phyloP scores from a whole-genome alignment of 208 protist species.

The Phytomonas sp. region DNA sequence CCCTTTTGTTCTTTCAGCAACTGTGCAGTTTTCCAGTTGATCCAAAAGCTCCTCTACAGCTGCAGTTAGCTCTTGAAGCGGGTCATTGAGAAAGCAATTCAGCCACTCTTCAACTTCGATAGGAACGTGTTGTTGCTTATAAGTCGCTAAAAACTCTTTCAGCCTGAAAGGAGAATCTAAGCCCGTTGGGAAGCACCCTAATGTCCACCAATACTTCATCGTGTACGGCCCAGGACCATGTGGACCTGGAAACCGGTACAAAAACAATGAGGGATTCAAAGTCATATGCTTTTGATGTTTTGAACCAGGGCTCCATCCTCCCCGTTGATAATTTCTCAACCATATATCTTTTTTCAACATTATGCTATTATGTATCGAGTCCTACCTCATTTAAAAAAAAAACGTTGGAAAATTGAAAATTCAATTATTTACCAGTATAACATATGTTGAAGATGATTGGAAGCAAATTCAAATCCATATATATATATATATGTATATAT shows the following conservation, averaged over 20 bases:
- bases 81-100: slow-evolving; percentile 56
- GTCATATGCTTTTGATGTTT: slow-evolving; percentile 88
- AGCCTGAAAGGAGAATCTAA: slow-evolving; percentile 72
- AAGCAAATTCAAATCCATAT: slow-evolving; percentile 1
- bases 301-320: slow-evolving; percentile 70
- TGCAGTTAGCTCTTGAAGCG: slow-evolving; percentile 36
- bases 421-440: background rate
- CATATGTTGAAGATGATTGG: background rate
- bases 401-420: slow-evolving; percentile 2
- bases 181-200: slow-evolving; percentile 83
- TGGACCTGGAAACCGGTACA: slow-evolving; percentile 79
- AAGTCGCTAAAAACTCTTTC: slow-evolving; percentile 69
- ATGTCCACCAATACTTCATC: slow-evolving; percentile 90
- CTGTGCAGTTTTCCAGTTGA: slow-evolving; percentile 28
- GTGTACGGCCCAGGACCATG: slow-evolving; percentile 76
- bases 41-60: slow-evolving; percentile 35
- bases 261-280: slow-evolving; percentile 70
- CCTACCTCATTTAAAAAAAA: background rate
- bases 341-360: background rate
- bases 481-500: background rate
- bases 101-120: slow-evolving; percentile 86
- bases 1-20: slow-evolving; percentile 25
- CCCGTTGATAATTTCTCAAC: slow-evolving; percentile 58
- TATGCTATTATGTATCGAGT: background rate
- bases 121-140: slow-evolving; percentile 81